phyloP scores from a whole-genome alignment of 441 rosid genomes.

The Pelargonium australe region DNA sequence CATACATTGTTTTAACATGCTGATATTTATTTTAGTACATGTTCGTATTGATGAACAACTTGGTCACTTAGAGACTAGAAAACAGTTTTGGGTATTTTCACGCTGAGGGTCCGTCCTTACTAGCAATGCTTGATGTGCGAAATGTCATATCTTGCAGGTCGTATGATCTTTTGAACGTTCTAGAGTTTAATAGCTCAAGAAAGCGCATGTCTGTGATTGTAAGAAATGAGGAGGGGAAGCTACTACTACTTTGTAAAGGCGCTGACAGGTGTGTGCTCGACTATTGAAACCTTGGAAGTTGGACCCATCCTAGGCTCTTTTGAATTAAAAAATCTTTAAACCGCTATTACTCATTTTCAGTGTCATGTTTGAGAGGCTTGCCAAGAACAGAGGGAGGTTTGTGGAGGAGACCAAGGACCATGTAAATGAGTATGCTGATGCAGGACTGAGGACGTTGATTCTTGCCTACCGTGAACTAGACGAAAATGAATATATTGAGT shows the following conservation, averaged over 20 bases:
- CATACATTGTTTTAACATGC: no score
- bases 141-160: slow-evolving; percentile 31
- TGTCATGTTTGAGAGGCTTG: slow-evolving; percentile 63
- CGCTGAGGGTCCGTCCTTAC: no score
- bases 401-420: slow-evolving; percentile 49
- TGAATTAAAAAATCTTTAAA: no score
- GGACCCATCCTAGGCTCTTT: no score
- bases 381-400: slow-evolving; percentile 35
- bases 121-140: no score
- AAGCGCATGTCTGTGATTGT: slow-evolving; percentile 66
- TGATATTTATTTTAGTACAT: no score
- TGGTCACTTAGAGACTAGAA: no score
- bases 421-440: slow-evolving; percentile 66
- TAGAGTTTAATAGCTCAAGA: slow-evolving; percentile 57
- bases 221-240: slow-evolving; percentile 41
- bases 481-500: slow-evolving; percentile 46
- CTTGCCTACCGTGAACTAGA: slow-evolving; percentile 60
- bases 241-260: slow-evolving; percentile 51
- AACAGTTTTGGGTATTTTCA: no score
- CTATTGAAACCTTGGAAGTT: not conserved
- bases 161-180: slow-evolving; percentile 41
- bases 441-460: slow-evolving; percentile 62
- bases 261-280: slow-evolving; percentile 51
- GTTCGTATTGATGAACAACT: no score
- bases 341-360: slow-evolving; percentile 21